Percentiles rank a stretch among this genome's conserved stretches.
These are phyloP conservation scores for Claviceps capensis DNA, from an alignment of 2,329 filamentous ascomycete genomes.

Conservation along the genomic window DNA sequence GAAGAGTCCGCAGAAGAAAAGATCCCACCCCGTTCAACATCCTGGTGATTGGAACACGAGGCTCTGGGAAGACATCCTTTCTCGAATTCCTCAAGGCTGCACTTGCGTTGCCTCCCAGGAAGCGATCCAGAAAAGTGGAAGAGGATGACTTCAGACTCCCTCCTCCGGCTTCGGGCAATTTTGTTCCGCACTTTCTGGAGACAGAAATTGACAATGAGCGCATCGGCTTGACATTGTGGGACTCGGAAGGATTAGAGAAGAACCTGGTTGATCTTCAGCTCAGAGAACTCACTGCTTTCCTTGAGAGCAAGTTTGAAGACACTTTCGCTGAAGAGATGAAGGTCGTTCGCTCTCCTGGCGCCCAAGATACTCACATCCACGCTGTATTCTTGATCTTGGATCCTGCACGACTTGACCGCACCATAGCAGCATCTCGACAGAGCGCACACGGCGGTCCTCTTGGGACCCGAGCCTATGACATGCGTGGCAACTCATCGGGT, in stretches of 20 bases:
- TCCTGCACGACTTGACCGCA: constrained; percentile 71
- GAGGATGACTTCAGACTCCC: constrained; percentile 45
- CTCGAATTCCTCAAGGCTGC: constrained; percentile 88
- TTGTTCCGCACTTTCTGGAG: constrained; percentile 81
- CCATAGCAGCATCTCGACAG: constrained; percentile 54
- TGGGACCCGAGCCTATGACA: constrained; percentile 29
- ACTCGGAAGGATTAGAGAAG: constrained; percentile 89
- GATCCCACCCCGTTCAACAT: constrained; percentile 97
- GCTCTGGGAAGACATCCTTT: constrained; percentile 90
- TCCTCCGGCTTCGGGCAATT: constrained; percentile 49
- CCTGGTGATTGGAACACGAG: constrained; percentile 75
- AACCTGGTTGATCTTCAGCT: constrained; percentile 90
- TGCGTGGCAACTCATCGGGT: constrained; percentile 36
- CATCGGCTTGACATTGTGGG: constrained; percentile 88
- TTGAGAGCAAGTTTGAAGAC: constrained; percentile 97
- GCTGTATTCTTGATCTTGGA: constrained; percentile 89
- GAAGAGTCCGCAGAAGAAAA: constrained; percentile 84
- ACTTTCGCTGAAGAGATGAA: constrained; percentile 97
- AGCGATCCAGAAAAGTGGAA: constrained; percentile 45
- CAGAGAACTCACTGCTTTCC: constrained; percentile 77
- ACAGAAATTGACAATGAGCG: constrained; percentile 88
- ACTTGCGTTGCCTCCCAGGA: constrained; percentile 68
- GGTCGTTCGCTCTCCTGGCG: constrained; percentile 81
- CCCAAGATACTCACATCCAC: constrained; percentile 93
- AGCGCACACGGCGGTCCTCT: constrained; percentile 37